These are phyloP conservation scores for Isatis lusitanica DNA, from an alignment of 441 rosid species.

Conservation along the genomic window DNA sequence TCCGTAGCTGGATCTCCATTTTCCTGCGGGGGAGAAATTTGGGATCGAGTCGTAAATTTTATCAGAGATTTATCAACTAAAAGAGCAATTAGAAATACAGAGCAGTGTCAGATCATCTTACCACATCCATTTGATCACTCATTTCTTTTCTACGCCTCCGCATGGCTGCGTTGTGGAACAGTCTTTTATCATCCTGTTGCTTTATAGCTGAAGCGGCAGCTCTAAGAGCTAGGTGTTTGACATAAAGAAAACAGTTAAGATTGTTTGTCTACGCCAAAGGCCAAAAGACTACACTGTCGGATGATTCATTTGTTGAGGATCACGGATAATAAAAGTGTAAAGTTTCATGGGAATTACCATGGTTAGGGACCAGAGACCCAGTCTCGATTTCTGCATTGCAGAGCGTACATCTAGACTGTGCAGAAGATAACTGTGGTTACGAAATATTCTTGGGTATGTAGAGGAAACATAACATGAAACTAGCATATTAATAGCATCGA, in stretches of 20 bases:
- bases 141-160: constrained; percentile 93
- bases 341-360: constrained; percentile 53
- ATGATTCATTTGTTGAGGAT: background rate
- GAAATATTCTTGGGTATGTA: constrained; percentile 13
- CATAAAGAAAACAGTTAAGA: constrained; percentile 21
- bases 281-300: constrained; percentile 16
- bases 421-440: constrained; percentile 44
- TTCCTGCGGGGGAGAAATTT: constrained; percentile 48
- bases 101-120: constrained; percentile 62
- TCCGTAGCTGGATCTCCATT: constrained; percentile 69
- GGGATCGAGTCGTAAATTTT: background rate
- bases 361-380: constrained; percentile 75
- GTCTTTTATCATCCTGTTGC: constrained; percentile 87
- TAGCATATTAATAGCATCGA: constrained; percentile 1
- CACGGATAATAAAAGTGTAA: background rate
- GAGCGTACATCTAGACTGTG: constrained; percentile 88
- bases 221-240: constrained; percentile 68
- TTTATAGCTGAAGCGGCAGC: constrained; percentile 91
- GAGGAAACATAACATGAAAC: constrained; percentile 23
- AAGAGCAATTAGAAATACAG: constrained; percentile 3
- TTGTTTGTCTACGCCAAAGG: background rate
- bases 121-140: constrained; percentile 73
- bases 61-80: constrained; percentile 6
- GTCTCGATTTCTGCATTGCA: constrained; percentile 81
- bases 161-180: constrained; percentile 85